Percentiles rank a stretch among this genome's conserved stretches.
Evolutionary conservation across 805 yeast genomes (phyloP).

Genomic region (Pichia kluyveri): DNA sequence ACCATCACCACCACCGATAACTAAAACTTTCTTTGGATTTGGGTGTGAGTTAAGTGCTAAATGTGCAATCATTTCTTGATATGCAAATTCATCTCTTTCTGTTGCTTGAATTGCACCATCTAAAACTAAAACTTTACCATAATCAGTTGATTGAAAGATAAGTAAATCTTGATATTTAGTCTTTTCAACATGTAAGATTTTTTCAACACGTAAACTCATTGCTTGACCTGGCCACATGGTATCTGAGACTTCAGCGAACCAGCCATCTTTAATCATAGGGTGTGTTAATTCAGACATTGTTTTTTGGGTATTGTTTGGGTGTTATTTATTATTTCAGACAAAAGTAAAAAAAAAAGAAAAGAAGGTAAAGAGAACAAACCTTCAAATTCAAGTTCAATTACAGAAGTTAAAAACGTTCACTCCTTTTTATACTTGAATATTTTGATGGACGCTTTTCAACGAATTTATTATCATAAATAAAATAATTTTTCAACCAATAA

Average conservation of each 20-base stretch:
- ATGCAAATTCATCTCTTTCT: slow-evolving; percentile 94
- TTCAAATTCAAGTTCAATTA: no score
- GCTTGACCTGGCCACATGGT: slow-evolving; percentile 99
- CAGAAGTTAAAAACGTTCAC: no score
- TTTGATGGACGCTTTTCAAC: no score
- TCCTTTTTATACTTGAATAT: no score
- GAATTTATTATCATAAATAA: neutral
- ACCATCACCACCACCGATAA: slow-evolving; percentile 98
- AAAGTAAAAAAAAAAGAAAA: no score
- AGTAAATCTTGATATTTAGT: slow-evolving; percentile 90
- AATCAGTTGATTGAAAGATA: slow-evolving; percentile 85
- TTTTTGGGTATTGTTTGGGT: no score
- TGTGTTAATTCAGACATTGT: slow-evolving; percentile 34
- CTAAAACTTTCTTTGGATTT: slow-evolving; percentile 86
- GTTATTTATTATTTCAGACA: no score
- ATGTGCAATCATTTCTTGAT: slow-evolving; percentile 98
- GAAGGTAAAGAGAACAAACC: no score
- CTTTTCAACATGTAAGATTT: slow-evolving; percentile 74
- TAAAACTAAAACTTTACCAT: slow-evolving; percentile 90
- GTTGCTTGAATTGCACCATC: slow-evolving; percentile 95
- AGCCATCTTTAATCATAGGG: slow-evolving; percentile 69
- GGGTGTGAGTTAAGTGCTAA: slow-evolving; percentile 89
- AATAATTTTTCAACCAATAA: neutral
- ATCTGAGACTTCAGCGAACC: slow-evolving; percentile 94
- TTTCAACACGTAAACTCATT: slow-evolving; percentile 80